A percentile compares a stretch with the other conserved stretches of the same genome.
phyloP scores from a whole-genome alignment of 2,329 filamentous ascomycete genomes.

The Cladorrhinum sp. region DNA sequence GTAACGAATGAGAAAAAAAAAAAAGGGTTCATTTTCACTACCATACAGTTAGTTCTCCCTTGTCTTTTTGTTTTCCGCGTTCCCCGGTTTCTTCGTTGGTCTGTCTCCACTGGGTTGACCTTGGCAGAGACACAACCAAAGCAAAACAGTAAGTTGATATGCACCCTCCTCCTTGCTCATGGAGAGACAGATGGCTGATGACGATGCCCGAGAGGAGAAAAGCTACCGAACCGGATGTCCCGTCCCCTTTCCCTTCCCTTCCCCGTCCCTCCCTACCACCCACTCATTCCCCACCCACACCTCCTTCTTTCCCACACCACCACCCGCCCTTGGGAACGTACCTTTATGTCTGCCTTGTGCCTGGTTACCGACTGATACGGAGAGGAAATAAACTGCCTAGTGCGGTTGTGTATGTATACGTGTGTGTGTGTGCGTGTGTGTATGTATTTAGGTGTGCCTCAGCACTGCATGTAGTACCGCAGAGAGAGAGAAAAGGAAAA shows the following conservation, averaged over 20 bases:
- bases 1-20: no score
- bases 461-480: neutral
- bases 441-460: neutral
- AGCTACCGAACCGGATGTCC: neutral
- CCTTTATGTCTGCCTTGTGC: neutral
- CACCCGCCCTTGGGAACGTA: neutral
- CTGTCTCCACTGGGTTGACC: neutral
- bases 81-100: neutral
- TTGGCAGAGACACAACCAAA: neutral
- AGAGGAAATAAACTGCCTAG: neutral
- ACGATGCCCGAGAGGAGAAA: neutral
- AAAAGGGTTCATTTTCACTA: neutral
- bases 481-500: neutral
- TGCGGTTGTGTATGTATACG: neutral
- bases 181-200: neutral
- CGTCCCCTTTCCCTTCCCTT: no score
- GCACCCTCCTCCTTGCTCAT: neutral
- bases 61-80: neutral
- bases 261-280: no score
- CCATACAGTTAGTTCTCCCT: neutral
- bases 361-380: neutral
- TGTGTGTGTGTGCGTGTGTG: no score
- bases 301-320: neutral
- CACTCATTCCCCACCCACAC: neutral
- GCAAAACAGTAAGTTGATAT: neutral